Evolutionary conservation across 805 yeast species (phyloP).

Genomic region (Komagataella kurtzmanii): DNA sequence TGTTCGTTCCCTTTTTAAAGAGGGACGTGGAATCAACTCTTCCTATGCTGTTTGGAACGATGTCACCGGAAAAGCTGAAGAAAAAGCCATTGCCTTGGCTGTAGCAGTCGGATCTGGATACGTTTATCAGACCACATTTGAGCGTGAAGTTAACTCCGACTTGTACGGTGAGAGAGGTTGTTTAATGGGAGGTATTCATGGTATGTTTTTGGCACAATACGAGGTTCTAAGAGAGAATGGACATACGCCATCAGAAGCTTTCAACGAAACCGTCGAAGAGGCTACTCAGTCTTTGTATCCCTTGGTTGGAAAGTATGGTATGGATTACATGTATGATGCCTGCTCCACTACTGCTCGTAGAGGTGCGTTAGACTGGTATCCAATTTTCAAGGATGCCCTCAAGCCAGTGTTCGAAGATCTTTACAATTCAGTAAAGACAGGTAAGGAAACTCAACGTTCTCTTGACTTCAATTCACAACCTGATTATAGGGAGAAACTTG

Average conservation of each 20-base stretch:
- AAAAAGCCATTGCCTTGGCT: constrained; percentile 96
- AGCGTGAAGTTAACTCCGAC: constrained; percentile 98
- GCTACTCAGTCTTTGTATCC: constrained; percentile 99
- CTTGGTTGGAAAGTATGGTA: constrained; percentile 97
- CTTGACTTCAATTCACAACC: constrained; percentile 96
- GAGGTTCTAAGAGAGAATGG: constrained; percentile 99
- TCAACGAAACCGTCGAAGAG: constrained; percentile 99
- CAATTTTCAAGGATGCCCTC: constrained; percentile 95
- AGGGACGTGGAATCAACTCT: constrained; percentile 99
- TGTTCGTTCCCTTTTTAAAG: constrained; percentile 97
- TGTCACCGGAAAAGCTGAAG: constrained; percentile 97
- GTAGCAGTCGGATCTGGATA: constrained; percentile 99
- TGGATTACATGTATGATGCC: constrained; percentile 99
- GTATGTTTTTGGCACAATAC: constrained; percentile 99
- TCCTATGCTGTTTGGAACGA: constrained; percentile 99
- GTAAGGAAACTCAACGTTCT: constrained; percentile 96
- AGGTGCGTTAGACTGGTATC: constrained; percentile 99
- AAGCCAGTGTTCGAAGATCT: constrained; percentile 97
- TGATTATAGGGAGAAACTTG: constrained; percentile 95
- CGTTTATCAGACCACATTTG: constrained; percentile 99
- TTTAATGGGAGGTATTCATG: constrained; percentile 99
- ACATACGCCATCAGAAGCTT: constrained; percentile 99
- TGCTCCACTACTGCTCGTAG: constrained; percentile 99
- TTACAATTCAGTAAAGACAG: constrained; percentile 90
- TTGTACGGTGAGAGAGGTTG: constrained; percentile 99